A percentile compares a stretch with the other conserved stretches of the same genome.
These are phyloP conservation scores for Cinchona pubescens DNA, from an alignment of 257 asterid species.

Conservation along the genomic window DNA sequence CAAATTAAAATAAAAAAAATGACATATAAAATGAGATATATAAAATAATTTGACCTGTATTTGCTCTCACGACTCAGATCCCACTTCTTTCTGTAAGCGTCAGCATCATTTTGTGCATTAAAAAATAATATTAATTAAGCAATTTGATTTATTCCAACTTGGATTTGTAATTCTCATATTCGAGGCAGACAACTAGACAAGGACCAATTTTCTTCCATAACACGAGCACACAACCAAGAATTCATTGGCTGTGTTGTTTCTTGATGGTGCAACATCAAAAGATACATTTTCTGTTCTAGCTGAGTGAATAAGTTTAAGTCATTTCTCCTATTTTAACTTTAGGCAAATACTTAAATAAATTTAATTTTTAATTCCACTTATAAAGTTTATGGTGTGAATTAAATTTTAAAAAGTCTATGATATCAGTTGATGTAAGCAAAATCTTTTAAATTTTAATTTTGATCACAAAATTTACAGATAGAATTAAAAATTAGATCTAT, in stretches of 20 bases:
- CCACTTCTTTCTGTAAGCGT: constrained; percentile 20
- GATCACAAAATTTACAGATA: too few species aligned
- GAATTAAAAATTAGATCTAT: too few species aligned
- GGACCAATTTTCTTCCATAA: constrained; percentile 18
- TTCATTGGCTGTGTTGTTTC: constrained; percentile 26
- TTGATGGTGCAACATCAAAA: constrained; percentile 12
- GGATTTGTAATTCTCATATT: background rate
- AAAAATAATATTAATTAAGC: background rate
- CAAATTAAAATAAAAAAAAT: too few species aligned
- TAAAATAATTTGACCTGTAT: background rate
- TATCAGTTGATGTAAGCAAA: too few species aligned
- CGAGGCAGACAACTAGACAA: constrained; percentile 23
- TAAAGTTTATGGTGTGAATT: too few species aligned
- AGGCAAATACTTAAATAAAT: too few species aligned
- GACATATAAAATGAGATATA: too few species aligned
- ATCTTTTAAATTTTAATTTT: too few species aligned
- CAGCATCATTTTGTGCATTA: constrained; percentile 18
- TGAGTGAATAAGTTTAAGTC: constrained; percentile 26
- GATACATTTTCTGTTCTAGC: background rate
- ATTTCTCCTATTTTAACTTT: constrained; percentile 7
- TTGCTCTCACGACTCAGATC: constrained; percentile 23
- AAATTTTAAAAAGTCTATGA: too few species aligned
- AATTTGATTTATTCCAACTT: constrained; percentile 2
- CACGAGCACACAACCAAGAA: constrained; percentile 11
- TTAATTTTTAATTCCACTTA: too few species aligned